Evolutionary conservation across 129 eudicot species (phyloP), one percentile per base, ranked within the genome.

Genomic region (Cynara cardunculus): DNA sequence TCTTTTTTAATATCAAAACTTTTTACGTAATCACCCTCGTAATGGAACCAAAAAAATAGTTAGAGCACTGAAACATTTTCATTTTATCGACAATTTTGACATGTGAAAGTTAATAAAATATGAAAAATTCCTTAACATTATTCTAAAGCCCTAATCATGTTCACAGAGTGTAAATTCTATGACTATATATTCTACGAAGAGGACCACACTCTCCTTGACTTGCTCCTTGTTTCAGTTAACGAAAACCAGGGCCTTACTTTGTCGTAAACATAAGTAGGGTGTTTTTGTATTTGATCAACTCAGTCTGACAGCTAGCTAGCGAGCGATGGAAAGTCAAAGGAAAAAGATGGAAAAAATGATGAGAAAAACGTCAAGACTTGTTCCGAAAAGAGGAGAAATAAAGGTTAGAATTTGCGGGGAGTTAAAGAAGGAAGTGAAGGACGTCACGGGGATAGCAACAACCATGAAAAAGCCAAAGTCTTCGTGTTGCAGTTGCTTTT

Each of bases 321-420:
- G 18, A 39, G 24, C 26, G 41, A 81, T 81, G 85, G 85, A 75
- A 75, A 32, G 8, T 22, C 61, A 74, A 2, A 22, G 24, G 13
- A 46, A 25, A 49, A 78, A 46, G 31, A 28, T 69, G 24, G 16
- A 78, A 19, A 46, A 46, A 8, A 44, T 24, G n/a, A n/a, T 24
- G n/a, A 30, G 49, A 44, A 67, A 6, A 21, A 0, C 75, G 4
- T 0, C 26, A 2, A 81, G 80, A 25, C 76, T 67, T 14, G 3
- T 81, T 41, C 85, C 85, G 8, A 44, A 7, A 31, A 41, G 75
- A 74, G 85, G 80, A 81, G 59, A 74, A 49, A 80, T 74, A 69
- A 81, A 81, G 53, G 85, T 74, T 34, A 81, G 44, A 74, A 81
- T 74, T 14, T 81, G 80, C 11, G 28, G 0, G 62, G 71, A 74